Base-by-base conservation (phyloP, 1,284 basidiomycete genomes). In the Apiotrichum montevideense region DNA sequence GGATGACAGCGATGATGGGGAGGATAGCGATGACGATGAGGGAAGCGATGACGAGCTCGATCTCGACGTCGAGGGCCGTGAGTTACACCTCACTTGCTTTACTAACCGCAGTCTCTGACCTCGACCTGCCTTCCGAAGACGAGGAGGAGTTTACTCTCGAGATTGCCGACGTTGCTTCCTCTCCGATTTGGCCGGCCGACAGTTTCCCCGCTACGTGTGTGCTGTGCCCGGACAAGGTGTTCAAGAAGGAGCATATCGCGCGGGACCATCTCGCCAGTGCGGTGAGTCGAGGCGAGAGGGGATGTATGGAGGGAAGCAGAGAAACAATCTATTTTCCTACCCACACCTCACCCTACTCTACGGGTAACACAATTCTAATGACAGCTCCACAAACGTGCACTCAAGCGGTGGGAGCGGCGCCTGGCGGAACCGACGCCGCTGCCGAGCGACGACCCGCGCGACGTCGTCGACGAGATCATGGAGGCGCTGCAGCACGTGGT, bases 161-260 rank as follows among this genome's bases (percentile, higher is more conserved):
- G 3, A 78, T 90, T 46, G 69, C 78, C 46, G 81, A 85, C 64
- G 87, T 83, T 9, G 77, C 87, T 40, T 72, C 73, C 10, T 78
- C 86, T 55, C 86, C 89, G 0, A 72, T 85, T 35, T 81, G 52
- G 39, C 41, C 53, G 1, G 34, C 56, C 21, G 47, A 82, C 3
- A 59, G 81, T 9, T 62, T 56, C 15, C 84, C 51, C 79, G 82
- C 29, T 80, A 80, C 79, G 34, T 91, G 89, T 68, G 80, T 87
- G 4, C 69, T 87, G 8, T 92, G 89, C 72, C 88, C 86, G 4
- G 84, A 84, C 37, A 90, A 87, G 69, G 65, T 81, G 15, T 78
- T 92, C 52, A 90, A 89, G 73, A 82, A 83, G 54, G 59, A 69
- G 11, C 79, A 79, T 52, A 85, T 87, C 83, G 78, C 82, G 13